Evolutionary conservation across 2,329 filamentous ascomycete species (phyloP).

Genomic region (Neurospora crassa): DNA sequence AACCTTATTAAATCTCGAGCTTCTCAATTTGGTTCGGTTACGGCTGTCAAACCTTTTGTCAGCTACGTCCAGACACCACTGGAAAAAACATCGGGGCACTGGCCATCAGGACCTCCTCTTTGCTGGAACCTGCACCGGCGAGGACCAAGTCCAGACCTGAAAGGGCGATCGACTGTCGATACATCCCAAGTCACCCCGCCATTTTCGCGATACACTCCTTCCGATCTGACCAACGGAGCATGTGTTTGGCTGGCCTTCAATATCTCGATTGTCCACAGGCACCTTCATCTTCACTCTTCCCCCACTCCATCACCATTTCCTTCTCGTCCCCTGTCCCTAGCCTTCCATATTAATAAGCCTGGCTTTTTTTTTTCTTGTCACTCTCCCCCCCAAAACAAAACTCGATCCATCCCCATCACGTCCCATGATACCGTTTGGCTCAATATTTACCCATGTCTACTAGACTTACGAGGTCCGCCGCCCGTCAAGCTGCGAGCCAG

Average conservation of each 20-base stretch:
- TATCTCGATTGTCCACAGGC: not conserved
- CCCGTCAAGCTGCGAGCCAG: conserved; percentile 72
- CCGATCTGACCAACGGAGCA: not conserved
- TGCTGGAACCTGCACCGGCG: not conserved
- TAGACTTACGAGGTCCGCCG: conserved; percentile 93
- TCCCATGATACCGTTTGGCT: conserved; percentile 16
- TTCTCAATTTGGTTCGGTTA: not conserved
- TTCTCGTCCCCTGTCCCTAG: conserved; percentile 4
- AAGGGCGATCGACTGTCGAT: not conserved
- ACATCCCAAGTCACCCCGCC: not conserved
- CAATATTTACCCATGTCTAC: conserved; percentile 70
- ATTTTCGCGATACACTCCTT: not conserved
- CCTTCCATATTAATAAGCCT: conserved; percentile 9
- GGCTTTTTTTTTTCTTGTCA: conserved; percentile 3
- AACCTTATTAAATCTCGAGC: not conserved
- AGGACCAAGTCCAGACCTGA: not conserved
- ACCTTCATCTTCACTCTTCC: conserved; percentile 10
- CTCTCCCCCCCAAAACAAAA: conserved; percentile 12
- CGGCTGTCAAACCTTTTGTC: not conserved
- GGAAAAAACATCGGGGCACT: not conserved
- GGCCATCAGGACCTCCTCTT: not conserved
- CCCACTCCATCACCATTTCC: conserved; percentile 3
- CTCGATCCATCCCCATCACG: conserved; percentile 16
- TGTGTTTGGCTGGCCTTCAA: not conserved
- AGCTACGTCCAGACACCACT: not conserved